Evolutionary conservation across 257 asterid genomes (phyloP).

Genomic region (Schizonepeta tenuifolia): DNA sequence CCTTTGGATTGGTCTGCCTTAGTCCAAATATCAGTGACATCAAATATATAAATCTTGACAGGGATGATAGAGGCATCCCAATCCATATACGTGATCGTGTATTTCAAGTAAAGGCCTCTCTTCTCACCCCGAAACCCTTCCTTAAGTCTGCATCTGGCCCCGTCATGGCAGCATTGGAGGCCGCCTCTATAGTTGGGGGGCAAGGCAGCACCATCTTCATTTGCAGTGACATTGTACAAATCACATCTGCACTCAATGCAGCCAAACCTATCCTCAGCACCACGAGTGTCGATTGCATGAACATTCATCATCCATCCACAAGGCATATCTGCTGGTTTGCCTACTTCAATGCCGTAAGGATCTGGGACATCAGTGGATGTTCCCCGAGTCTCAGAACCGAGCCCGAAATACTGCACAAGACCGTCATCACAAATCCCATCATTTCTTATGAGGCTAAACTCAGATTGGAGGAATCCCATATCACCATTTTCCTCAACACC

Average conservation of each 20-base stretch:
- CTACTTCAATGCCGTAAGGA: constrained; percentile 79
- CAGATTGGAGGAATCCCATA: constrained; percentile 39
- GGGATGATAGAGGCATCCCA: constrained; percentile 68
- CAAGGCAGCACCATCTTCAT: constrained; percentile 41
- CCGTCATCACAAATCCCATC: constrained; percentile 60
- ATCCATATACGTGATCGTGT: constrained; percentile 57
- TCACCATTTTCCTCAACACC: background rate
- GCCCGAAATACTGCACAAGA: constrained; percentile 73
- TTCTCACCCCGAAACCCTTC: constrained; percentile 46
- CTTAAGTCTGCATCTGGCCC: constrained; percentile 54
- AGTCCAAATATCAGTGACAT: constrained; percentile 64
- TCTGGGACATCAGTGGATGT: constrained; percentile 66
- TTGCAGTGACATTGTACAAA: constrained; percentile 65
- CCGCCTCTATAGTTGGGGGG: constrained; percentile 62
- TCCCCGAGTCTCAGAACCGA: constrained; percentile 85
- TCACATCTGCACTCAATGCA: constrained; percentile 86
- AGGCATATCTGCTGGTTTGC: constrained; percentile 59
- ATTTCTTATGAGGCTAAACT: constrained; percentile 41
- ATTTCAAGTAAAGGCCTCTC: constrained; percentile 66
- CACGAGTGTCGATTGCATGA: constrained; percentile 88
- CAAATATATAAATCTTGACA: constrained; percentile 63
- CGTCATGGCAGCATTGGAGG: constrained; percentile 71
- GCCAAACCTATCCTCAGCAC: constrained; percentile 64
- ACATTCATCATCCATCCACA: constrained; percentile 77
- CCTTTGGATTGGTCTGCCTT: constrained; percentile 44